A percentile compares a stretch with the other conserved stretches of the same genome.
These are phyloP conservation scores for Petrea volubilis DNA, from an alignment of 257 asterid species.

Conservation along the genomic window DNA sequence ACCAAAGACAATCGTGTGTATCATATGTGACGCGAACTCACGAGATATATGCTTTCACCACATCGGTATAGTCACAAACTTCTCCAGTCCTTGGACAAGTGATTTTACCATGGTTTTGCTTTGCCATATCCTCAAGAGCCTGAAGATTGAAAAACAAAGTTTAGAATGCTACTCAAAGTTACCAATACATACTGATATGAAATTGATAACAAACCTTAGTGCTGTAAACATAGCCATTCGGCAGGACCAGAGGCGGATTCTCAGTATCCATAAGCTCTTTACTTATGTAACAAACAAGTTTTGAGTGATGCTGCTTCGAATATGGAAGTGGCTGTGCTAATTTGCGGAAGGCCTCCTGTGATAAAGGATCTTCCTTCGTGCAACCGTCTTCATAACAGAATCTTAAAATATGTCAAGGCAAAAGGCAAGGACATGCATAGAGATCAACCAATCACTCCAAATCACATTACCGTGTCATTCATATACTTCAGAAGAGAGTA, in stretches of 20 bases:
- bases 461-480: conserved; percentile 1
- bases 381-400: conserved; percentile 93
- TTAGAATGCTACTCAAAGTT: not conserved
- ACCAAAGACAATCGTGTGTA: not conserved
- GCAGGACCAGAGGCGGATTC: conserved; percentile 96
- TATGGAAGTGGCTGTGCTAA: conserved; percentile 85
- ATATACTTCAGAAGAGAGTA: conserved; percentile 3
- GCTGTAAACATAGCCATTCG: conserved; percentile 97
- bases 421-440: conserved; percentile 12
- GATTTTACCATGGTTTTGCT: conserved; percentile 71
- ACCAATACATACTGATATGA: not conserved
- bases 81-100: conserved; percentile 88
- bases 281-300: conserved; percentile 88
- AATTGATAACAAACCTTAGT: conserved; percentile 63
- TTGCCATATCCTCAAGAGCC: conserved; percentile 96
- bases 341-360: conserved; percentile 94
- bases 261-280: conserved; percentile 96
- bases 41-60: conserved; percentile 82
- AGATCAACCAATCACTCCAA: conserved; percentile 4
- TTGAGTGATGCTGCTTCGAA: conserved; percentile 98
- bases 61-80: conserved; percentile 64
- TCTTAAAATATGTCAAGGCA: conserved; percentile 66
- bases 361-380: conserved; percentile 96
- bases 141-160: conserved; percentile 19
- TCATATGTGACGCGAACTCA: conserved; percentile 22